Evolutionary conservation across 257 asterid species (phyloP), one percentile per base, ranked within the genome.

Genomic region (Rubia yunnanensis): DNA sequence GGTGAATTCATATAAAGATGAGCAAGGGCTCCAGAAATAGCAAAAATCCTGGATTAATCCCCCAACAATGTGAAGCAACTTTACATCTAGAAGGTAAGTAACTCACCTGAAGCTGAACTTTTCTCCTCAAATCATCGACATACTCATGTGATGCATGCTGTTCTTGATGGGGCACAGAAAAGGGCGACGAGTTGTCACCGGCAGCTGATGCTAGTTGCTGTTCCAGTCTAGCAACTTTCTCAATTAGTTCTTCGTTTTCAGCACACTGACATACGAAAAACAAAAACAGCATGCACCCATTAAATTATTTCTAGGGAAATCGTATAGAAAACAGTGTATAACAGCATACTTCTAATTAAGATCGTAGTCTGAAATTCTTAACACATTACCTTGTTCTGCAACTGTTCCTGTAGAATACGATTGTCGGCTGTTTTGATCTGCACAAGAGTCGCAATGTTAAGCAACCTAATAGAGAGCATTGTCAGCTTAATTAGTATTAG

Each of bases 401-500:
- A 87, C 82, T 94, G 96, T 62, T 90, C 99, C 73, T 90, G 99
- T 65, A 94, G 95, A 56, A 94, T 78, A 53, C 96, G 94, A 64
- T 94, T 94, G 69, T 94, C 99, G 3, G 99, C 99, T 17, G 96
- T 78, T 74, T 71, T 94, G 63, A 94, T 86, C 99, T 94, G 95
- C 80, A 86, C 64, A 69, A 64, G 68, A 63, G 70, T 63, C 34
- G 57, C 72, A 78, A 69, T 44, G 69, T 68, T 66, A 65, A 80
- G 44, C 61, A 82, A 73, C 30, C 56, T 24, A 53, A 28, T 63
- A 62, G n/a, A 31, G 60, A 6, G 26, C 15, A 41, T 53, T 46
- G 39, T 20, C 38, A 27, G 28, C 28, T 22, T 26, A 30, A 28
- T 31, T 53, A 14, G 14, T 30, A 36, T 10, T 14, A 27, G 26